Evolutionary conservation across 202 grass and related monocot species (phyloP).

Genomic region (Hordeum pubiflorum): DNA sequence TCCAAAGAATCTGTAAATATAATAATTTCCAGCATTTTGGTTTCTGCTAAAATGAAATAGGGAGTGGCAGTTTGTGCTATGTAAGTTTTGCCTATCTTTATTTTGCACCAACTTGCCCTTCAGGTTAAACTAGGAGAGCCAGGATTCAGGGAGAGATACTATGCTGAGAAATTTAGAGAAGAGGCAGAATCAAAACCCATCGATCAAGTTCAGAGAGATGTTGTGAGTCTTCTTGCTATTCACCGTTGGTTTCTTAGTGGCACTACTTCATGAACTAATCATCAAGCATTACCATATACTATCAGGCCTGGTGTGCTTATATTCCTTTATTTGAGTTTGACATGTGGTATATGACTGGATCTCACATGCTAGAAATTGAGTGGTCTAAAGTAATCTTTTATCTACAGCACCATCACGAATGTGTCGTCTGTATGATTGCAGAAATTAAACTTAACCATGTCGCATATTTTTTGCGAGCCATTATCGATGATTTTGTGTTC

Average conservation of each 20-base stretch:
- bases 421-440: neutral
- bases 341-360: neutral
- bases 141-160: conserved; percentile 79
- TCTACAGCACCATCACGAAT: conserved; percentile 6
- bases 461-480: neutral
- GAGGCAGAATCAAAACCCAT: conserved; percentile 63
- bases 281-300: conserved; percentile 18
- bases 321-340: conserved; percentile 13
- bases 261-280: conserved; percentile 5
- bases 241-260: conserved; percentile 4
- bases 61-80: neutral
- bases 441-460: neutral
- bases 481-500: neutral
- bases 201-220: conserved; percentile 72
- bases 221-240: conserved; percentile 56
- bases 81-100: neutral
- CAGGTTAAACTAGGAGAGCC: conserved; percentile 94
- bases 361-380: neutral
- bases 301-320: neutral
- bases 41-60: neutral
- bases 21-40: neutral
- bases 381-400: neutral
- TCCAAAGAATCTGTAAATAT: neutral
- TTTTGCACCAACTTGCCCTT: conserved; percentile 19
- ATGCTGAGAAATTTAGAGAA: conserved; percentile 87